These are phyloP conservation scores for Mallotus japonicus DNA, from an alignment of 441 rosid genomes.

Conservation along the genomic window DNA sequence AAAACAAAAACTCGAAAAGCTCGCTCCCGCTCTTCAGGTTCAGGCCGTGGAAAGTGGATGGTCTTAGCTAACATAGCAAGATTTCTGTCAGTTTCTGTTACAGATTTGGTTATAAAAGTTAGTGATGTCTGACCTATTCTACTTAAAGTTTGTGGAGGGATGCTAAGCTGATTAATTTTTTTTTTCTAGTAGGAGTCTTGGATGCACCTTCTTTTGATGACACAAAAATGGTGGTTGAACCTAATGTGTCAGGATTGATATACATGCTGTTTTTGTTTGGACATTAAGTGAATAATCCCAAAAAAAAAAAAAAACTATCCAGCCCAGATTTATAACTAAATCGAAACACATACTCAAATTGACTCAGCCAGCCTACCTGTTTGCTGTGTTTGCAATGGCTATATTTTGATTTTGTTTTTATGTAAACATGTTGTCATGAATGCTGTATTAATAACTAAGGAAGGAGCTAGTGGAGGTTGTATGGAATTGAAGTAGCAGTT, in stretches of 20 bases:
- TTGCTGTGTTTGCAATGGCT: background rate
- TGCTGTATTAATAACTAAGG: no score
- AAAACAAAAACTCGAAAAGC: constrained; percentile 51
- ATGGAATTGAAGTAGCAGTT: no score
- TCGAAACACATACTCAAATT: background rate
- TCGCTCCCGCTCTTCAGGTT: constrained; percentile 55
- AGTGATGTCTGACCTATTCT: constrained; percentile 19
- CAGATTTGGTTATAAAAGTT: constrained; percentile 86
- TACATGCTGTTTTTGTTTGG: background rate
- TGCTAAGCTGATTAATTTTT: background rate
- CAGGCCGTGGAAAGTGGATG: constrained; percentile 94
- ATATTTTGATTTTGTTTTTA: no score
- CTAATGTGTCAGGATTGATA: background rate
- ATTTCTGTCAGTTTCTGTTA: constrained; percentile 83
- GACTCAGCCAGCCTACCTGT: background rate
- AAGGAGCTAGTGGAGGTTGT: no score
- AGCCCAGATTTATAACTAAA: background rate
- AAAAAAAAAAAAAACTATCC: background rate
- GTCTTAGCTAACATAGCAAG: constrained; percentile 83
- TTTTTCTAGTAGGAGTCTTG: background rate
- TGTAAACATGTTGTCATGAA: no score
- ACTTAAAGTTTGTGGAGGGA: background rate
- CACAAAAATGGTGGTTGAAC: no score
- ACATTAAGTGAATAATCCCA: background rate
- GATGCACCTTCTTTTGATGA: background rate